phyloP scores from a whole-genome alignment of 1,284 basidiomycete species.

The Ustilago curta region DNA sequence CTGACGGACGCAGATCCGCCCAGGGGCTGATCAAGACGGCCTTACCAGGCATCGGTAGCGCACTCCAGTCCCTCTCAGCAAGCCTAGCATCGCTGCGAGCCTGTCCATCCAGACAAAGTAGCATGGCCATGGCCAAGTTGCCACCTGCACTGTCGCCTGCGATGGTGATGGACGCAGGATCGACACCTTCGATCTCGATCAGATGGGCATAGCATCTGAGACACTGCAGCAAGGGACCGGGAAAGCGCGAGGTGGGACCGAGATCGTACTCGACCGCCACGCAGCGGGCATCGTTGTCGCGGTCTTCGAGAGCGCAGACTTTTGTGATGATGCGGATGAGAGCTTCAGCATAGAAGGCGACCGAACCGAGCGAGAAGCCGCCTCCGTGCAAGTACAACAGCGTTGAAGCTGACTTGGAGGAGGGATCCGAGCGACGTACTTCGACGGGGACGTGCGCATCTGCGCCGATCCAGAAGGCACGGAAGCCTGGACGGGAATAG shows the following conservation, averaged over 20 bases:
- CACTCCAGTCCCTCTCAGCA: slow-evolving; percentile 61
- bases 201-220: slow-evolving; percentile 68
- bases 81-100: slow-evolving; percentile 32
- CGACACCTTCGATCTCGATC: slow-evolving; percentile 62
- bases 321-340: slow-evolving; percentile 65
- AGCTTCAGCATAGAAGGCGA: slow-evolving; percentile 68
- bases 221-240: slow-evolving; percentile 62
- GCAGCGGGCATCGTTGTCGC: slow-evolving; percentile 54
- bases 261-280: slow-evolving; percentile 68
- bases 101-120: slow-evolving; percentile 63
- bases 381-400: slow-evolving; percentile 67
- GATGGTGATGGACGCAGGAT: slow-evolving; percentile 58
- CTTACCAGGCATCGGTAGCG: slow-evolving; percentile 62
- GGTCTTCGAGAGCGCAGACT: slow-evolving; percentile 42
- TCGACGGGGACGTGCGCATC: slow-evolving; percentile 44
- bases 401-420: slow-evolving; percentile 49
- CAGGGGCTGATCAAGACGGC: slow-evolving; percentile 67
- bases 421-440: slow-evolving; percentile 35
- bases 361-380: slow-evolving; percentile 67
- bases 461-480: slow-evolving; percentile 64
- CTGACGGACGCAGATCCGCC: slow-evolving; percentile 62
- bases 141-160: slow-evolving; percentile 67
- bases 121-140: slow-evolving; percentile 62
- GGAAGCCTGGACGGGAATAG: slow-evolving; percentile 45
- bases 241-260: slow-evolving; percentile 60